Base-by-base conservation (phyloP, 495 filamentous ascomycete genomes). In the Aspergillus indologenus region DNA sequence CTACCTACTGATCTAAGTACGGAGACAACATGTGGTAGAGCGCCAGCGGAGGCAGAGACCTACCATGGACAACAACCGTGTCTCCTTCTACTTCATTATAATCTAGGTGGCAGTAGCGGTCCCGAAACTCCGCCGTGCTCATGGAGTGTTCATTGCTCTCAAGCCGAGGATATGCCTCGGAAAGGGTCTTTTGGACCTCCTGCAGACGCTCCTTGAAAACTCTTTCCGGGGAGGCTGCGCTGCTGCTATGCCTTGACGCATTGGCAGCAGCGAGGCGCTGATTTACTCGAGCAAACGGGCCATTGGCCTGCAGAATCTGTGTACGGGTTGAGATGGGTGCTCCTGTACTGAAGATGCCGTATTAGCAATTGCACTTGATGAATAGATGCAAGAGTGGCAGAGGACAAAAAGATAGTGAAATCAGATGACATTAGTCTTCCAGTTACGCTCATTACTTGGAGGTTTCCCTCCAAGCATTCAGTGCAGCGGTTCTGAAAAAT, bases 401-500 rank as follows among this genome's bases (percentile, higher is more conserved):
- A 53, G 20, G 29, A 42, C 12, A 61, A 53, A 60, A 47, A 56
- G 31, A 53, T 48, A 57, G n/a, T n/a, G n/a, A 31, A 62, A 55
- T 61, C 61, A 59, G 61, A 66, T 17, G 66, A 60, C 42, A 57
- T 62, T 45, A 63, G 55, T 53, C 61, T 56, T 73, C 71, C 71
- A 51, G 60, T 72, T 68, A 57, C 62, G 71, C 70, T 80, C 77
- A 80, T 61, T 68, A 66, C 63, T 66, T 71, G 64, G 47, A 61
- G 68, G 63, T 29, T 40, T 40, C 12, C 34, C 34, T 45, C 64
- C 70, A 74, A 75, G 81, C 81, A 84, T 94, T 90, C 92, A 85
- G 89, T 89, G 92, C 92, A 96, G 91, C 91, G 92, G 91, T 96
- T 96, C 92, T 86, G 77, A 65, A 62, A 66, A 49, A 56, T 74